phyloP scores from a whole-genome alignment of 176 grass and related monocot genomes.

The Thalia dealbata region DNA sequence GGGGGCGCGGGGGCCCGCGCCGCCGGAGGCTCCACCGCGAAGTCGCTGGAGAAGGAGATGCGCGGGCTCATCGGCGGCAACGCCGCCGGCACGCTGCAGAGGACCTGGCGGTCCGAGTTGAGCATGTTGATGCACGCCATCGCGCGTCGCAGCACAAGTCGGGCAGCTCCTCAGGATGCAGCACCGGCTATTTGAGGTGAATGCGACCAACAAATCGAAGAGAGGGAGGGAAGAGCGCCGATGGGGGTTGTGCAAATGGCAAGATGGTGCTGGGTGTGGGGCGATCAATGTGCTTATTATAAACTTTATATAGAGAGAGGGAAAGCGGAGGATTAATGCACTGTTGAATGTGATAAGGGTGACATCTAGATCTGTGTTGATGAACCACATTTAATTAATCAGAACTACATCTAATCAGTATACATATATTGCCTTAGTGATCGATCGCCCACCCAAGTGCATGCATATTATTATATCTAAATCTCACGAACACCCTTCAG shows the following conservation, averaged over 20 bases:
- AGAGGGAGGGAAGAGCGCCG: too few relatives aligned
- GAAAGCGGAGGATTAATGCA: neutral
- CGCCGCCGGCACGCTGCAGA: neutral
- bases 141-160: neutral
- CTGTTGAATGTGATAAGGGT: neutral
- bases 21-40: conserved; percentile 60
- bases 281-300: too few relatives aligned
- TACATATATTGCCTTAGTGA: too few relatives aligned
- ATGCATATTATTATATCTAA: too few relatives aligned
- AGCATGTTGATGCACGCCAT: conserved; percentile 99
- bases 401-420: too few relatives aligned
- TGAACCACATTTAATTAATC: too few relatives aligned
- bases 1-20: conserved; percentile 33
- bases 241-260: too few relatives aligned
- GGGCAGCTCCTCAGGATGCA: neutral
- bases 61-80: conserved; percentile 43
- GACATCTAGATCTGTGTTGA: neutral
- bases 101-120: conserved; percentile 35
- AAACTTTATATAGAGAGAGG: neutral
- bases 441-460: too few relatives aligned
- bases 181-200: neutral
- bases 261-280: too few relatives aligned
- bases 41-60: conserved; percentile 99
- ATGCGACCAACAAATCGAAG: too few relatives aligned
- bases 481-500: too few relatives aligned